Evolutionary conservation across 306 rosid genomes (phyloP).

Genomic region (Purshia tridentata): DNA sequence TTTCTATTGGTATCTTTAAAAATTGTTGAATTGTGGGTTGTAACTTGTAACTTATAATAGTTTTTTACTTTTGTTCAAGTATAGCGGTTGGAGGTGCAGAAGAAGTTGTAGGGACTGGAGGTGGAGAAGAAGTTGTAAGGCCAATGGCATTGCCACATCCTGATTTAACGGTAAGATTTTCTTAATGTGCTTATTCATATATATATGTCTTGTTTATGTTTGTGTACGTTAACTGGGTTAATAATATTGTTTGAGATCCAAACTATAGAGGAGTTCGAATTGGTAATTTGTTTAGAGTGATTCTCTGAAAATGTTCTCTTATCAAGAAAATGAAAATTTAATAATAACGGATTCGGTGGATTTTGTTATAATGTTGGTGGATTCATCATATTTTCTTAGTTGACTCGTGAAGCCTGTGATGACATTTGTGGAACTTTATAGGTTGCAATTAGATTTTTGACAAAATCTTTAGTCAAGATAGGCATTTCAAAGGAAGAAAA

Average conservation of each 20-base stretch:
- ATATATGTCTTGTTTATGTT: background rate
- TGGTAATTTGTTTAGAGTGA: background rate
- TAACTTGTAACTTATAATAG: background rate
- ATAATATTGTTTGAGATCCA: background rate
- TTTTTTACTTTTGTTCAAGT: background rate
- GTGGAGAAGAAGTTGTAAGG: conserved; percentile 8
- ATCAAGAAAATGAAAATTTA: background rate
- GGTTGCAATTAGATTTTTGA: background rate
- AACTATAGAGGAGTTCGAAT: background rate
- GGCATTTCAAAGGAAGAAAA: background rate
- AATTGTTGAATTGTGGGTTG: background rate
- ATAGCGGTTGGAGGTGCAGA: conserved; percentile 15
- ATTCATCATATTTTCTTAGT: background rate
- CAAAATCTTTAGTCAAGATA: background rate
- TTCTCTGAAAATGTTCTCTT: background rate
- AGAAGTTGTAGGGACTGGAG: background rate
- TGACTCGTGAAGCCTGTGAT: background rate
- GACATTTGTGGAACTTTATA: background rate
- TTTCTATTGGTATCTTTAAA: background rate
- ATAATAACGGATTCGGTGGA: background rate
- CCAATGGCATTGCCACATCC: conserved; percentile 22
- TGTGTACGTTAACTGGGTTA: background rate
- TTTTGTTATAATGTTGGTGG: background rate
- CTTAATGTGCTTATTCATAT: background rate
- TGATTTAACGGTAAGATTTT: background rate